phyloP scores from a whole-genome alignment of 73 alveolate genomes.

The Paraurostyla sp. region DNA sequence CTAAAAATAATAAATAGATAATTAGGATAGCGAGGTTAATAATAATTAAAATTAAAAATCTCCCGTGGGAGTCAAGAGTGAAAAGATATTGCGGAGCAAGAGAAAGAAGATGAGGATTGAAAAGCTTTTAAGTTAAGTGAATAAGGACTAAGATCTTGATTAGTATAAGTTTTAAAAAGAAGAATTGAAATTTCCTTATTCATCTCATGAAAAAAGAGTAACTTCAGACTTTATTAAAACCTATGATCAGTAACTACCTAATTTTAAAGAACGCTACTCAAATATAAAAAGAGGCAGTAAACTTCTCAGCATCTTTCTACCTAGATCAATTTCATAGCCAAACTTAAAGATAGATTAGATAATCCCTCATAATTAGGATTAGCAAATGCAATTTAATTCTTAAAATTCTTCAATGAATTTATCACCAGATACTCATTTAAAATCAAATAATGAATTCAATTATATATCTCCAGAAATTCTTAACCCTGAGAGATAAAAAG shows the following conservation, averaged over 20 bases:
- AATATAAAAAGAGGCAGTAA: neutral
- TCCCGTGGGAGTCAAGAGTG: neutral
- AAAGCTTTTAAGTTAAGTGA: neutral
- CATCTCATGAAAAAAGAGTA: neutral
- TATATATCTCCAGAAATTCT: too few species aligned
- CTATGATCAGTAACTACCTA: conserved; percentile 29
- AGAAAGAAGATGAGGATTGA: neutral
- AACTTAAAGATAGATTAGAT: neutral
- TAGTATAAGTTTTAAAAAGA: neutral
- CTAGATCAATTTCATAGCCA: neutral
- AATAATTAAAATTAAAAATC: neutral
- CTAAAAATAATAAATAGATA: neutral
- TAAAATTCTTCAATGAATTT: too few species aligned
- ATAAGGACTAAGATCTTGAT: conserved; percentile 15
- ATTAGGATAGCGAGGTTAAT: neutral
- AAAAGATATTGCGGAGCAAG: neutral
- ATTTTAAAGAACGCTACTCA: neutral
- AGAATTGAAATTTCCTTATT: conserved; percentile 9
- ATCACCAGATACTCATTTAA: neutral
- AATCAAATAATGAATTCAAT: neutral
- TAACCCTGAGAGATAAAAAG: neutral
- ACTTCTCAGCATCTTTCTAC: neutral
- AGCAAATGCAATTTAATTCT: too few species aligned
- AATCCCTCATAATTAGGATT: too few species aligned
- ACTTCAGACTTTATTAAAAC: neutral